Percentiles rank a stretch among this genome's conserved stretches.
Evolutionary conservation across 176 grass and related monocot species (phyloP).

Genomic region (Alopecurus myosuroides): DNA sequence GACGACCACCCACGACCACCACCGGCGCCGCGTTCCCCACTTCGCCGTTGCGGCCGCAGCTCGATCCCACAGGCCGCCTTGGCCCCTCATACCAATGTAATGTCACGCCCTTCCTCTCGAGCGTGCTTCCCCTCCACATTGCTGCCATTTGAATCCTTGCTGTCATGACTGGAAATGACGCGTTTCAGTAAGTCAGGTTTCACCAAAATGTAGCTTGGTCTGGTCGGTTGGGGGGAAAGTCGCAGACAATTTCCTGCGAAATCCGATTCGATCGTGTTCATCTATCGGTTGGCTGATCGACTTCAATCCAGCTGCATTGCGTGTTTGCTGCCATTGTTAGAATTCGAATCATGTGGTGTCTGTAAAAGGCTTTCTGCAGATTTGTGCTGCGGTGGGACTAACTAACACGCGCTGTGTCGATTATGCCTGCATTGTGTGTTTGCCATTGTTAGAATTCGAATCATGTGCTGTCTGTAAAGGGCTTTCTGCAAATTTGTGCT

Average conservation of each 20-base stretch:
- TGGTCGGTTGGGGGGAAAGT: background rate
- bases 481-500: background rate
- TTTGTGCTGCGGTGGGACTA: background rate
- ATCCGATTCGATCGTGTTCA: background rate
- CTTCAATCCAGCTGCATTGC: background rate
- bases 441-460: background rate
- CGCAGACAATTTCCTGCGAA: background rate
- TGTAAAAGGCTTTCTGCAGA: background rate
- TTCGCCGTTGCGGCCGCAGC: conserved; percentile 10
- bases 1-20: conserved; percentile 1
- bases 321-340: background rate
- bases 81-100: background rate
- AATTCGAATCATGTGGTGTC: background rate
- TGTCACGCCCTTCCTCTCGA: background rate
- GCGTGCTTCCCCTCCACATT: background rate
- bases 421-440: background rate
- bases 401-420: background rate
- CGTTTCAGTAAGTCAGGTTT: background rate
- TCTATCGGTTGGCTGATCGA: background rate
- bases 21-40: background rate
- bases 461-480: background rate
- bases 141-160: background rate
- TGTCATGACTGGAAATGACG: background rate
- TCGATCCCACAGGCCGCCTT: background rate
- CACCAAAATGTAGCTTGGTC: background rate